Conservation (phyloP, 305 asterid genomes). For the Petunia hybrid region DNA sequence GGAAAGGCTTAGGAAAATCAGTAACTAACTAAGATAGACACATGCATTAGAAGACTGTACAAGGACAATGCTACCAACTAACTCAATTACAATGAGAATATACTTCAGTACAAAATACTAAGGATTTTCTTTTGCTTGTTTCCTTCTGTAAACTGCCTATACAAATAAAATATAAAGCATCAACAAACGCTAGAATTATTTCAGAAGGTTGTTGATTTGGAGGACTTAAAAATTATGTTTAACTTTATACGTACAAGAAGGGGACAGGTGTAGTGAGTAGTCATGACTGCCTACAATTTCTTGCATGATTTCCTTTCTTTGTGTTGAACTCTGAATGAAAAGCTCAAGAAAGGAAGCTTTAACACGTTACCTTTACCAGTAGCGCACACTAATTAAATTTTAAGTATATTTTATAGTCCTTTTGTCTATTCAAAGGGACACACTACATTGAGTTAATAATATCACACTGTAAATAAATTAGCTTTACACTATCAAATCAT, state of each 20-base stretch:
- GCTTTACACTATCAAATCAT: not conserved
- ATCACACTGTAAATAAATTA: not conserved
- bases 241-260: constrained; percentile 19
- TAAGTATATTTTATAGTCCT: not conserved
- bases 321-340: not conserved
- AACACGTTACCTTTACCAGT: not conserved
- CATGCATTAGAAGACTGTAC: not conserved
- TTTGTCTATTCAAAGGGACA: not conserved
- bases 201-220: no score
- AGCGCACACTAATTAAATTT: not conserved
- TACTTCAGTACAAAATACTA: not conserved
- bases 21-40: not conserved
- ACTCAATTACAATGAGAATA: not conserved
- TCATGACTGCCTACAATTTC: constrained; percentile 8
- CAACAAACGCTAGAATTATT: no score
- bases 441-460: not conserved
- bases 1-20: constrained; percentile 7
- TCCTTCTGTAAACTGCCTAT: not conserved
- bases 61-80: not conserved
- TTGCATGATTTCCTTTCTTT: not conserved
- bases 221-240: constrained; percentile 4
- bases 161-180: not conserved
- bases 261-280: constrained; percentile 7
- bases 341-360: not conserved
- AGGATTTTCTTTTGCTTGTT: not conserved